Evolutionary conservation across 176 grass and related monocot genomes (phyloP), one percentile per base, ranked within the genome.

Genomic region (Ensete glaucum): DNA sequence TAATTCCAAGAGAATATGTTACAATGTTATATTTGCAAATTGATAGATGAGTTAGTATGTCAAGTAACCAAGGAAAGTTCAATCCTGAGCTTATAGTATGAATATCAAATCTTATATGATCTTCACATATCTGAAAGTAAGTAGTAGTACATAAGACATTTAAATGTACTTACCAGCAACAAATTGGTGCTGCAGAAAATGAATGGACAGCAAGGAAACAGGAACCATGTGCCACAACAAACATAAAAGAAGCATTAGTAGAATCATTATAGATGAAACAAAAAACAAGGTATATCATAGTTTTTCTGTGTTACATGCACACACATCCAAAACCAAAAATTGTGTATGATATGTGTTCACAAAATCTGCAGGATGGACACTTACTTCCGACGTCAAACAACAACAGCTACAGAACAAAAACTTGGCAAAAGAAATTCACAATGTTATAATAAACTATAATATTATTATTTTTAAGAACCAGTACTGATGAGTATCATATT

Each of bases 171-270:
- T 91, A 98, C 95, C 88, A 12, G 95, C 95, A 83, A 98, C 95
- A 85, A 98, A 98, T 86, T 98, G 95, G 85, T 87, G 81, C 95
- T 98, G 82, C 73, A 55, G 49, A 54, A 67, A 78, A 89, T 80
- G n/a, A 34, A 75, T 26, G 59, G 53, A 65, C 79, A 82, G 54
- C 29, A 24, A 80, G 60, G 82, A 85, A 64, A 16, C 21, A 52
- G 7, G 13, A 50, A 50, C 34, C 11, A 20, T 62, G 73, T 2
- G 65, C 25, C 43, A 83, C 48, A 14, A 73, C 71, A 69, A 59
- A 56, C 50, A 74, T 9, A 15, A 73, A 72, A 57, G 11, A 80
- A 20, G 7, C 64, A 77, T 26, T 76, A 83, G 73, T 78, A 57
- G 53, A 80, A 78, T 82, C 58, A 20, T 66, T 77, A 81, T 82